These are phyloP conservation scores for Sonneratia caseolaris DNA, from an alignment of 345 rosid species.

Conservation along the genomic window DNA sequence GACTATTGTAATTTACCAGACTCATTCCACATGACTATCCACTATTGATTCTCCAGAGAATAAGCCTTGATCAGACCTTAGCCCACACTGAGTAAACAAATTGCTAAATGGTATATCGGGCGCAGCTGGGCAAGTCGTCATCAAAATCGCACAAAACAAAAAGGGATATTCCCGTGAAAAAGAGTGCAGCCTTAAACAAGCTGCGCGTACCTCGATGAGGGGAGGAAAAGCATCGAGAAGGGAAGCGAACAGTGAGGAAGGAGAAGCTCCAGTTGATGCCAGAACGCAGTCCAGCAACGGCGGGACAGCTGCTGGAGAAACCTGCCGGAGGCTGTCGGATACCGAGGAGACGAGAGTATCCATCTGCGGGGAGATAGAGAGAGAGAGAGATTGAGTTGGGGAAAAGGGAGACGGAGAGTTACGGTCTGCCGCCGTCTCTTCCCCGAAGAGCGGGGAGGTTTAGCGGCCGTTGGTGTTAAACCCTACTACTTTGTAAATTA, in stretches of 20 bases:
- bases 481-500: slow-evolving; percentile 3
- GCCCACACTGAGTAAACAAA: neutral
- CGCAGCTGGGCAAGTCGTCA: neutral
- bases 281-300: slow-evolving; percentile 72
- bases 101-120: neutral
- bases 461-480: slow-evolving; percentile 1
- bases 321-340: slow-evolving; percentile 44
- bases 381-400: neutral
- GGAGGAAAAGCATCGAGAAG: slow-evolving; percentile 32
- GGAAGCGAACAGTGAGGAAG: slow-evolving; percentile 43
- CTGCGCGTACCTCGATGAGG: slow-evolving; percentile 21
- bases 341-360: slow-evolving; percentile 39
- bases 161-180: neutral
- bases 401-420: neutral
- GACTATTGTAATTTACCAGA: neutral
- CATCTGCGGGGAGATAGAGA: neutral
- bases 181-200: neutral
- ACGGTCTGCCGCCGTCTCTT: neutral
- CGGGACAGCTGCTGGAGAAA: slow-evolving; percentile 66
- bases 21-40: neutral
- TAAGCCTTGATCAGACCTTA: neutral
- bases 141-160: neutral
- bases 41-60: neutral
- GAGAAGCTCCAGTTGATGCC: slow-evolving; percentile 51
- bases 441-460: neutral